These are phyloP conservation scores for Ophiocordyceps camponoti-saundersi DNA, from an alignment of 2,329 filamentous ascomycete genomes.

Conservation along the genomic window DNA sequence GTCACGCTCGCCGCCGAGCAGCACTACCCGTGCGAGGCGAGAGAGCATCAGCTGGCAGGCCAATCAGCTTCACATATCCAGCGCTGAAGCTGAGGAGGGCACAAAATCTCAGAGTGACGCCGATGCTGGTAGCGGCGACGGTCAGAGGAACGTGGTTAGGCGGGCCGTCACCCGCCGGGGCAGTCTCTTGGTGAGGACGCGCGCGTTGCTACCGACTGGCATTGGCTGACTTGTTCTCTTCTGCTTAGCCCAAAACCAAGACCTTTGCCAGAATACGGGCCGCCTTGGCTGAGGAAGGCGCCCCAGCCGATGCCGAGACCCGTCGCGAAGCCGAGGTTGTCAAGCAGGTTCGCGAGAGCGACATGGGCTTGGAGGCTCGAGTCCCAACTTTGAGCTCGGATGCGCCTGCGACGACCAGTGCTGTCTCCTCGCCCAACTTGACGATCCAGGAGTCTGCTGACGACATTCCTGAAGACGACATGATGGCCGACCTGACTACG, in stretches of 20 bases:
- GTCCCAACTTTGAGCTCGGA: slow-evolving; percentile 21
- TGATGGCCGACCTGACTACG: slow-evolving; percentile 37
- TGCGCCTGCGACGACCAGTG: slow-evolving; percentile 33
- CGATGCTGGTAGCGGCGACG: slow-evolving; percentile 31
- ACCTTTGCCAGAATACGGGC: slow-evolving; percentile 87
- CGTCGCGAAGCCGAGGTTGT: slow-evolving; percentile 90
- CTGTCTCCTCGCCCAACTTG: slow-evolving; percentile 52
- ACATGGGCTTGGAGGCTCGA: slow-evolving; percentile 42
- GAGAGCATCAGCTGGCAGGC: slow-evolving; percentile 87
- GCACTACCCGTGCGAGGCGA: slow-evolving; percentile 40
- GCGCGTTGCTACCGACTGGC: not conserved
- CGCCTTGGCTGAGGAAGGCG: slow-evolving; percentile 71
- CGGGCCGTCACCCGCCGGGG: slow-evolving; percentile 72
- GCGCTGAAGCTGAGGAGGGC: slow-evolving; percentile 47
- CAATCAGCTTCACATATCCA: slow-evolving; percentile 68
- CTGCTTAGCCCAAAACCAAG: slow-evolving; percentile 76
- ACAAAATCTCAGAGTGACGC: slow-evolving; percentile 53
- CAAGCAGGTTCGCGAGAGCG: slow-evolving; percentile 82
- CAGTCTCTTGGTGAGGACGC: slow-evolving; percentile 55
- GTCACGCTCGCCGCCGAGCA: slow-evolving; percentile 58
- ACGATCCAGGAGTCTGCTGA: slow-evolving; percentile 49
- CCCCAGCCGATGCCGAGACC: slow-evolving; percentile 76
- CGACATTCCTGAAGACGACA: slow-evolving; percentile 52
- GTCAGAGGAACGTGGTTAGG: slow-evolving; percentile 60
- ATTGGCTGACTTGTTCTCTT: not conserved